Evolutionary conservation across 768 basidiomycete species (phyloP), one percentile per base, ranked within the genome.

Genomic region (Kondoa subrosea): DNA sequence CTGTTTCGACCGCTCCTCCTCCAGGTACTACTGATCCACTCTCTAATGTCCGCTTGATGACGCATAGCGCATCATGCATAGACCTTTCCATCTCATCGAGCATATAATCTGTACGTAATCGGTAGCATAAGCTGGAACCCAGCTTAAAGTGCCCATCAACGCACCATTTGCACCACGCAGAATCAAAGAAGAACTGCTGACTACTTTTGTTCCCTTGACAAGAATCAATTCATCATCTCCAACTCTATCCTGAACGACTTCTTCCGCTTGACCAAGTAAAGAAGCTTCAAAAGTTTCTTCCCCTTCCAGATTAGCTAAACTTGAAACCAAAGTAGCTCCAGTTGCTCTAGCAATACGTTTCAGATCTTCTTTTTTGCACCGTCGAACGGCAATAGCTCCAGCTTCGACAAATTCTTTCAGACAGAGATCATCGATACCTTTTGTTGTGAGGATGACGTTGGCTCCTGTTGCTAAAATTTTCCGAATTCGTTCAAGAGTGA

Each of bases 11-110:
- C 3, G 95, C 92, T 67, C 93, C 95, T 65, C 95, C 95, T 66
- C 93, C 95, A 0, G 95, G 92, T 12, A 97, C 92, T 29, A 97
- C 91, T 33, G 87, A 78, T 8, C 93, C 95, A 73, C 91, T 92
- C 81, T 99, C 95, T 60, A 97, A 79, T 3, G 95, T 97, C 68
- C 93, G 84, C 81, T 99, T 99, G 80, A 96, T 90, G 73, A 95
- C 83, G 31, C 89, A 93, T 70, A 97, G 78, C 1, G 89, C 88
- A 76, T 99, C 95, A 76, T 99, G 93, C 73, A 97, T 77, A 0
- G 90, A 87, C 61, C 95, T 82, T 79, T 99, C 95, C 95, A 97
- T 99, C 81, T 99, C 95, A 77, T 99, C 95, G 73, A 97, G 80
- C 88, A 96, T 91, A 77, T 93, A 96, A 78, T 99, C 95, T 76